Conservation (phyloP, 106 monocot species). For the Dendrobium catenatum region DNA sequence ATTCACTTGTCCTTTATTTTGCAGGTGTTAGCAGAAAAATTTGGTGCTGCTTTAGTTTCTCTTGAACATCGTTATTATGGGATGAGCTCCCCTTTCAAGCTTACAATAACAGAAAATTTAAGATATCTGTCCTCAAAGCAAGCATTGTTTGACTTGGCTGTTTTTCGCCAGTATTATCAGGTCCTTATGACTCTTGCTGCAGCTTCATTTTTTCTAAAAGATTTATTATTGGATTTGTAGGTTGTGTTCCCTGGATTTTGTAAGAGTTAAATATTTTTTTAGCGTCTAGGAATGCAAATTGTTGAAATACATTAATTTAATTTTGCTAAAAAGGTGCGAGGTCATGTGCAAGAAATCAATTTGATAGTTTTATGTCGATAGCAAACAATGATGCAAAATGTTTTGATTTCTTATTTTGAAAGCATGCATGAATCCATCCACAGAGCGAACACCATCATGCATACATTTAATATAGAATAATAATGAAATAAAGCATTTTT, state of each 20-base stretch:
- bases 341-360: not conserved
- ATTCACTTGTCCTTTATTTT: constrained; percentile 7
- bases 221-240: not conserved
- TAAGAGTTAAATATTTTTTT: not conserved
- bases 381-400: not conserved
- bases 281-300: not conserved
- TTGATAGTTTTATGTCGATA: not conserved
- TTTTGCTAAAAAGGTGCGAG: not conserved
- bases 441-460: not conserved
- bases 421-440: not conserved
- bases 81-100: constrained; percentile 76
- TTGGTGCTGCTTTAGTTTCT: constrained; percentile 81
- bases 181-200: constrained; percentile 17
- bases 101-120: constrained; percentile 62
- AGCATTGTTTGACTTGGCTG: constrained; percentile 92
- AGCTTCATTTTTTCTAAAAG: not conserved
- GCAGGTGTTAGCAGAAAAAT: constrained; percentile 91
- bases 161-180: constrained; percentile 94
- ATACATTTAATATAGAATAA: not conserved
- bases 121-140: constrained; percentile 92
- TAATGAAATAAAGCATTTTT: not conserved
- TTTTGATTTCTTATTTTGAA: not conserved
- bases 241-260: not conserved
- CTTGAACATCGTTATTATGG: constrained; percentile 99
- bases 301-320: not conserved